Percentiles rank a stretch among this genome's conserved stretches.
These are phyloP conservation scores for Botrytis galanthina DNA, from an alignment of 2,329 filamentous ascomycete species.

Conservation along the genomic window DNA sequence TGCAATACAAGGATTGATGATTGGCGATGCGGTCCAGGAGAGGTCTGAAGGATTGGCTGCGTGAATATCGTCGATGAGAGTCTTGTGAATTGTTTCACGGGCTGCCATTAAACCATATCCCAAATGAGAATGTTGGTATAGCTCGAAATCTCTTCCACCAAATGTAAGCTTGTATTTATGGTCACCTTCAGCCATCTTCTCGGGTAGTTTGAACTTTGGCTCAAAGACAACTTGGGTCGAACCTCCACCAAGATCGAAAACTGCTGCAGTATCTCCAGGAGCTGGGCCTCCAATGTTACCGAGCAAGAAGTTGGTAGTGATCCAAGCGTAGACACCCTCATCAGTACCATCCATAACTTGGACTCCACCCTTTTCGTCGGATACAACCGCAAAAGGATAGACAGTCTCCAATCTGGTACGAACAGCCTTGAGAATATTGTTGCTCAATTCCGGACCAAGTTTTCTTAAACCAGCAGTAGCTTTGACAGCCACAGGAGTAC, in stretches of 20 bases:
- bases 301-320: constrained; percentile 96
- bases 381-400: constrained; percentile 94
- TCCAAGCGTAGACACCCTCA: constrained; percentile 98
- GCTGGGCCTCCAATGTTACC: constrained; percentile 96
- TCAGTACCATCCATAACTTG: constrained; percentile 97
- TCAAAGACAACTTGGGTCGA: constrained; percentile 99
- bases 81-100: constrained; percentile 77
- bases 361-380: constrained; percentile 79
- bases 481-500: constrained; percentile 95
- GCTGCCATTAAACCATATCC: constrained; percentile 97
- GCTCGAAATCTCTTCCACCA: constrained; percentile 82
- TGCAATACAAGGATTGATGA: constrained; percentile 82
- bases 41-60: constrained; percentile 58
- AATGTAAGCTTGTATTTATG: constrained; percentile 94
- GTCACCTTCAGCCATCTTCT: constrained; percentile 81
- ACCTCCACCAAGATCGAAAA: constrained; percentile 94
- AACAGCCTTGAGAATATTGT: constrained; percentile 83
- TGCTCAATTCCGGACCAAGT: constrained; percentile 75
- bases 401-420: constrained; percentile 77
- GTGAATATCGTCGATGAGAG: constrained; percentile 70
- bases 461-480: constrained; percentile 91
- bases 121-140: constrained; percentile 98
- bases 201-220: constrained; percentile 89
- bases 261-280: constrained; percentile 83
- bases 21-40: constrained; percentile 67